Evolutionary conservation across 2,329 filamentous ascomycete species (phyloP).

Genomic region (Epichloe hybrida): DNA sequence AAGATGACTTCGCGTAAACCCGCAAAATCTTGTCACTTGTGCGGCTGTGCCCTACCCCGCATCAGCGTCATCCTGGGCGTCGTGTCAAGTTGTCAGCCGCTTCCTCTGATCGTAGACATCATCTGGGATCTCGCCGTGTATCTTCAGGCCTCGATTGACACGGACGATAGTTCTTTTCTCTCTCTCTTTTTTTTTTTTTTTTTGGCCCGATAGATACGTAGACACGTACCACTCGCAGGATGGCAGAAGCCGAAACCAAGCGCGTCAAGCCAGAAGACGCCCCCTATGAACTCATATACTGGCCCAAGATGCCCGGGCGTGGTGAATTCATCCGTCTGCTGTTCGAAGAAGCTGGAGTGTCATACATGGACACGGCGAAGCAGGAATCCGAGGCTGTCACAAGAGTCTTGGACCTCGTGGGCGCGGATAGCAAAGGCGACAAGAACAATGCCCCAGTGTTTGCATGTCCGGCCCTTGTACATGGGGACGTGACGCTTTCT

Average conservation of each 20-base stretch:
- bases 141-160: too few relatives aligned
- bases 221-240: background rate
- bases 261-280: slow-evolving; percentile 26
- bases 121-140: too few relatives aligned
- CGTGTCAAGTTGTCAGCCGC: too few relatives aligned
- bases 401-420: slow-evolving; percentile 34
- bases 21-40: too few relatives aligned
- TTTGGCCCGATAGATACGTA: too few relatives aligned
- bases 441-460: slow-evolving; percentile 49
- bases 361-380: slow-evolving; percentile 45
- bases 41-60: background rate
- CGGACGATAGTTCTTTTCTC: too few relatives aligned
- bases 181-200: too few relatives aligned
- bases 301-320: slow-evolving; percentile 57
- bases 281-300: slow-evolving; percentile 56
- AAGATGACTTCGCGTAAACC: too few relatives aligned
- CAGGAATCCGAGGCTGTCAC: slow-evolving; percentile 33
- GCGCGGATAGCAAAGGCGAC: slow-evolving; percentile 31
- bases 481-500: slow-evolving; percentile 46
- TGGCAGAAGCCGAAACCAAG: slow-evolving; percentile 14
- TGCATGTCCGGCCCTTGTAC: slow-evolving; percentile 52
- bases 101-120: too few relatives aligned
- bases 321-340: slow-evolving; percentile 61
- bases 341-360: slow-evolving; percentile 52
- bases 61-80: background rate